Evolutionary conservation across 805 yeast genomes (phyloP).

Genomic region (Saccharomycopsis sp.): DNA sequence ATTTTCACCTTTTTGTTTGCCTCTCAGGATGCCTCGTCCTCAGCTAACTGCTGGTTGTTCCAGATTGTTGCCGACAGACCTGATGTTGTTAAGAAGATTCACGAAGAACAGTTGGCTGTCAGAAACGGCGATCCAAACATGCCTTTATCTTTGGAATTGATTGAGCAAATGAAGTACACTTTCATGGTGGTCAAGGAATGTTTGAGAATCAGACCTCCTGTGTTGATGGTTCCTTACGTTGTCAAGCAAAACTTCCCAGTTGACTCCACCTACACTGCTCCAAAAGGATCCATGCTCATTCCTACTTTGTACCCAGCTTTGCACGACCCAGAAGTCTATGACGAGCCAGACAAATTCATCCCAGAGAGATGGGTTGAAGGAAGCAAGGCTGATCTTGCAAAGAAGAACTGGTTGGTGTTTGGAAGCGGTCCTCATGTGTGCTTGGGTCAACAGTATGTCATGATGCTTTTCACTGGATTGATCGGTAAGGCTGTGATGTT

Average conservation of each 20-base stretch:
- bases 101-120: slow-evolving; percentile 85
- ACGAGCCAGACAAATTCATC: slow-evolving; percentile 85
- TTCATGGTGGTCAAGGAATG: slow-evolving; percentile 87
- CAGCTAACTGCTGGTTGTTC: slow-evolving; percentile 97
- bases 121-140: slow-evolving; percentile 68
- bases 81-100: slow-evolving; percentile 75
- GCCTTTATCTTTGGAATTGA: slow-evolving; percentile 61
- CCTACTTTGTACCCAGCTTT: slow-evolving; percentile 94
- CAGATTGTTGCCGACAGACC: slow-evolving; percentile 95
- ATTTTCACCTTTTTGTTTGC: slow-evolving; percentile 96
- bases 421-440: slow-evolving; percentile 98
- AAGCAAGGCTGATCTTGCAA: slow-evolving; percentile 64
- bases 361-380: slow-evolving; percentile 95
- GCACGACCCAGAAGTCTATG: slow-evolving; percentile 96
- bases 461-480: slow-evolving; percentile 81
- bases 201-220: slow-evolving; percentile 95
- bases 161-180: slow-evolving; percentile 84
- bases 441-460: slow-evolving; percentile 89
- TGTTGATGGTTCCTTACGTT: slow-evolving; percentile 94
- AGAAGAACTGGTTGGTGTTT: slow-evolving; percentile 92
- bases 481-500: slow-evolving; percentile 85
- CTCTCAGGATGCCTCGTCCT: slow-evolving; percentile 95
- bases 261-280: slow-evolving; percentile 78
- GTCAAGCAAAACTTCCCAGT: slow-evolving; percentile 84
- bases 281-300: slow-evolving; percentile 95